Evolutionary conservation across 305 asterid species (phyloP), one percentile per base, ranked within the genome.

Genomic region (Fraxinus latifolia): DNA sequence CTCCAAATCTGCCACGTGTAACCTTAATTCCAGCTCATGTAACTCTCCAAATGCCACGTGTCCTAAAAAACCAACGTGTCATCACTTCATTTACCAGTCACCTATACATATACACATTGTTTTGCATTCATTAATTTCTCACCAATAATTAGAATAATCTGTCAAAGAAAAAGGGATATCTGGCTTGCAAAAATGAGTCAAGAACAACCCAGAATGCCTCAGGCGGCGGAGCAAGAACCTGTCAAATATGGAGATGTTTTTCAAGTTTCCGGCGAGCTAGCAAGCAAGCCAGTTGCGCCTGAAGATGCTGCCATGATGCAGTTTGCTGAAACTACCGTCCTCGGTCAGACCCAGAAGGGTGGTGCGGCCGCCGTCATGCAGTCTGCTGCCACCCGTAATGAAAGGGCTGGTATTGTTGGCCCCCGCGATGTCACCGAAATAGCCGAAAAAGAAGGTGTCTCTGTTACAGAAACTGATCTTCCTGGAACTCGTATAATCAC

Each of bases 281-380:
- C 95, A 0, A 78, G 74, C 50, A 84, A 88, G 77, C 87, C 93
- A 2, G 53, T 92, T 3, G 89, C 94, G 14, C 97, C 97, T 0
- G 80, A 86, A 74, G 97, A 93, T 58, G 97, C 97, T 2, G 89
- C 94, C 37, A 84, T 90, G 91, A 92, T 91, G 97, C 92, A 93
- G 86, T 82, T 88, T 0, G 97, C 97, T 0, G 95, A 93, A 47
- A 68, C 90, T 36, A 34, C 83, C 4, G 87, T 90, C 1, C 58
- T 92, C 0, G 97, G 97, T 0, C 86, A 89, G 36, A 88, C 86
- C 0, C 90, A 83, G 78, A 87, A 85, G 29, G 89, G 92, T 23
- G 93, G 95, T 7, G 79, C 93, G 1, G 95, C 94, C 1, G 94
- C 93, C 36, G 62, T 83, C 79, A 91, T 92, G 97, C 91, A 86